Evolutionary conservation across 257 asterid genomes (phyloP).

Genomic region (Solanum chiquidenum): DNA sequence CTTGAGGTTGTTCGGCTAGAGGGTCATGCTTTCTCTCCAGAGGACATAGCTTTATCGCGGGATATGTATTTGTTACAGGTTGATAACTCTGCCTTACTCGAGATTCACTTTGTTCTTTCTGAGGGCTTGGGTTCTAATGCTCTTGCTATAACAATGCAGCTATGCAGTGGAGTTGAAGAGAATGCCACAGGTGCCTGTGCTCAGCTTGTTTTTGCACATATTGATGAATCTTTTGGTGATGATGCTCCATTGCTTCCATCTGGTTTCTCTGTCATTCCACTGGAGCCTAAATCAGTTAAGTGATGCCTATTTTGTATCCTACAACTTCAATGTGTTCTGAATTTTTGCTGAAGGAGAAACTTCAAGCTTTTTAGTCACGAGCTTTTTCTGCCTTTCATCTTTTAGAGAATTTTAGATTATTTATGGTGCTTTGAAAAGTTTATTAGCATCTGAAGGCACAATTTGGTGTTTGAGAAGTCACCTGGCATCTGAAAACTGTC

Average conservation of each 20-base stretch:
- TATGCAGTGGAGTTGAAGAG: slow-evolving; percentile 85
- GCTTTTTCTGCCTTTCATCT: background rate
- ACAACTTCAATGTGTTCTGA: background rate
- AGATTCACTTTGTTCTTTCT: background rate
- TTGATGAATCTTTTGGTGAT: slow-evolving; percentile 86
- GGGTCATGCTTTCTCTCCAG: slow-evolving; percentile 66
- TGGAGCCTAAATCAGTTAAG: slow-evolving; percentile 81
- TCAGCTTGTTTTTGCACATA: slow-evolving; percentile 93
- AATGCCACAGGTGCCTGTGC: slow-evolving; percentile 60
- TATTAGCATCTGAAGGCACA: background rate
- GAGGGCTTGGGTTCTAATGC: background rate
- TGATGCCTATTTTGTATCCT: background rate
- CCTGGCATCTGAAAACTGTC: background rate
- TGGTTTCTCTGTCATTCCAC: slow-evolving; percentile 88
- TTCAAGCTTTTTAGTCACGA: background rate
- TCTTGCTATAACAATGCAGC: slow-evolving; percentile 28
- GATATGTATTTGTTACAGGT: slow-evolving; percentile 91
- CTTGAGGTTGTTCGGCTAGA: slow-evolving; percentile 85
- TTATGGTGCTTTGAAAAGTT: background rate
- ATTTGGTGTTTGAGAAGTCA: background rate
- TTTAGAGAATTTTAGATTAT: background rate
- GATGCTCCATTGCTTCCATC: slow-evolving; percentile 89
- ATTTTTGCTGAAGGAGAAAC: background rate
- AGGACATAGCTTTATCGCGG: slow-evolving; percentile 65
- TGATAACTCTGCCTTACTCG: background rate